These are phyloP conservation scores for Aspergillus oerlinghausenensis DNA, from an alignment of 2,329 filamentous ascomycete genomes.

Conservation along the genomic window DNA sequence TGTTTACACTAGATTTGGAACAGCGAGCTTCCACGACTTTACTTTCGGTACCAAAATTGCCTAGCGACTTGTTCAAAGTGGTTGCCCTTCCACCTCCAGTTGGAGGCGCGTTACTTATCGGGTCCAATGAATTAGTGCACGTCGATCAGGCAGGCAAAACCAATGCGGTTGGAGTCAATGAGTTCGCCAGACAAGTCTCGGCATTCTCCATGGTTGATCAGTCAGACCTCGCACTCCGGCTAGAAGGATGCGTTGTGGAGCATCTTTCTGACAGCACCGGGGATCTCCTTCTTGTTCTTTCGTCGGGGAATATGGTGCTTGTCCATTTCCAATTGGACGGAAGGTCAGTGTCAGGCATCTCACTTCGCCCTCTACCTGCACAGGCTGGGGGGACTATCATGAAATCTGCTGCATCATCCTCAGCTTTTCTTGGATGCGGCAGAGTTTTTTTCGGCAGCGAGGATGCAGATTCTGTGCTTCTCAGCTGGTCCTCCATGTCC, in stretches of 20 bases:
- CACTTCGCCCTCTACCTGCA: conserved; percentile 60
- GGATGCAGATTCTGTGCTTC: conserved; percentile 70
- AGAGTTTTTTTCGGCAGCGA: conserved; percentile 83
- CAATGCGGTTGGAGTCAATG: conserved; percentile 87
- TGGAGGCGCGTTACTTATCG: conserved; percentile 81
- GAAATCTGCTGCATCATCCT: conserved; percentile 61
- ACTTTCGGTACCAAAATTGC: conserved; percentile 76
- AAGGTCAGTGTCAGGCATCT: conserved; percentile 81
- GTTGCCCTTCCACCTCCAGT: conserved; percentile 79
- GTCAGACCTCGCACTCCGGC: conserved; percentile 68
- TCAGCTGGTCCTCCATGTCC: conserved; percentile 72
- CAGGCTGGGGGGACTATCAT: conserved; percentile 62
- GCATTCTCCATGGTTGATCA: conserved; percentile 84
- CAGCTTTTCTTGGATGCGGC: conserved; percentile 63
- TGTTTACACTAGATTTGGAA: conserved; percentile 91
- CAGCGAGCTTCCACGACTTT: conserved; percentile 91
- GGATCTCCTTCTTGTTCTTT: conserved; percentile 78
- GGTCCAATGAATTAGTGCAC: conserved; percentile 86
- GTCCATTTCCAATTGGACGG: conserved; percentile 84
- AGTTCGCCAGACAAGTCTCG: conserved; percentile 77
- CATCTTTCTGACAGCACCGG: conserved; percentile 70
- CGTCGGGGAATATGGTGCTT: conserved; percentile 68
- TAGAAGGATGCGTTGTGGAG: conserved; percentile 78
- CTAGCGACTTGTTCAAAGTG: conserved; percentile 80
- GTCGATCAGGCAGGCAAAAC: conserved; percentile 93